Evolutionary conservation across 2,329 filamentous ascomycete genomes (phyloP).

Genomic region (Aspergillus calidoustus): DNA sequence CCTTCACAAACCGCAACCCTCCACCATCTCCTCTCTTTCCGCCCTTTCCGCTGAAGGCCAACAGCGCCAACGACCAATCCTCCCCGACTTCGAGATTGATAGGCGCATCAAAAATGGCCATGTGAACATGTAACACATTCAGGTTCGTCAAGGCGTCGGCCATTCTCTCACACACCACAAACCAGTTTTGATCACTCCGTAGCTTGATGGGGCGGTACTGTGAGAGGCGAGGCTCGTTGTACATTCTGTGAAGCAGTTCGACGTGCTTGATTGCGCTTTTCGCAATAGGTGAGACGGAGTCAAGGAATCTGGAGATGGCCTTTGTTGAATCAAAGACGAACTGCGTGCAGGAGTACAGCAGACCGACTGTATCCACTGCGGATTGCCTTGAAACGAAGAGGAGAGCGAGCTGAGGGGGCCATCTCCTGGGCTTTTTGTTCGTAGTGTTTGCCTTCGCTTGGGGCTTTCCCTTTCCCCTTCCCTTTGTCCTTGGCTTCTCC

Average conservation of each 20-base stretch:
- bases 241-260: slow-evolving; percentile 31
- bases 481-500: not conserved
- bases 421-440: not conserved
- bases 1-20: slow-evolving; percentile 20
- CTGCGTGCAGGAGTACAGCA: slow-evolving; percentile 58
- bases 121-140: slow-evolving; percentile 24
- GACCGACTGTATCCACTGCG: slow-evolving; percentile 66
- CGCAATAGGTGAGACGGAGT: slow-evolving; percentile 59
- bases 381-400: slow-evolving; percentile 65
- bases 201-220: slow-evolving; percentile 23
- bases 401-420: slow-evolving; percentile 51
- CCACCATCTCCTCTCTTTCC: not conserved
- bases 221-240: slow-evolving; percentile 28
- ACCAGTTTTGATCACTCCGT: slow-evolving; percentile 28
- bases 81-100: slow-evolving; percentile 26
- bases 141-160: slow-evolving; percentile 15
- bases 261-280: slow-evolving; percentile 55
- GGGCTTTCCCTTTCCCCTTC: not conserved
- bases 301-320: slow-evolving; percentile 31
- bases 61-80: slow-evolving; percentile 27
- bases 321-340: slow-evolving; percentile 29
- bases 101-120: slow-evolving; percentile 27
- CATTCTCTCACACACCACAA: slow-evolving; percentile 24
- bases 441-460: not conserved
- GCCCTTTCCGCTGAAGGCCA: slow-evolving; percentile 18